Evolutionary conservation across 257 asterid species (phyloP), one percentile per base, ranked within the genome.

Genomic region (Solanum pinnatisectum): DNA sequence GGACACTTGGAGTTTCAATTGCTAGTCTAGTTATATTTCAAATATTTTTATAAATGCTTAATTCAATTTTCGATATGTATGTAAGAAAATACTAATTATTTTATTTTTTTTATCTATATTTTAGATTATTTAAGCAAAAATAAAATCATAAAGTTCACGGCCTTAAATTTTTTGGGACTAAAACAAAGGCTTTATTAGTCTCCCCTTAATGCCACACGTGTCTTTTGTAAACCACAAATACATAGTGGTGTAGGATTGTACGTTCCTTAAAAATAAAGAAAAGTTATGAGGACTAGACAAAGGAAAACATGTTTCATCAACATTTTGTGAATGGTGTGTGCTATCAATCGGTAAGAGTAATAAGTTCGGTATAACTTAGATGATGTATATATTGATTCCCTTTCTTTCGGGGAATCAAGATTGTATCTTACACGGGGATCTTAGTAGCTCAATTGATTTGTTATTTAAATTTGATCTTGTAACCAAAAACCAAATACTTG

Each of bases 1-100:
- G 10, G 83, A 84, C 89, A 86, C 89, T 42, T 88, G 90, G 88
- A 20, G n/a, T 37, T 14, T 70, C 0, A 16, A 9, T 79, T 79
- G 85, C 85, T 44, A 44, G 39, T 27, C 10, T 0, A 16, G 0
- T 79, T 0, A n/a, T 44, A 13, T 40, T n/a, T 77, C n/a, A 7
- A 40, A 77, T 77, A 77, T 6, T 77, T 77, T n/a, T 1, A 12
- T 13, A 77, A 76, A 67, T 25, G 20, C 65, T 18, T 52, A 16
- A 16, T 0, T 52, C 63, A 52, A 16, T 52, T 52, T 52, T 52
- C 0, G 63, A 16, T 52, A 16, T 52, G 23, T 1, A 52, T 49
- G 3, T 49, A 5, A 49, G 0, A 49, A 49, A 49, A 49, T 40
- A 40, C 44, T 40, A 10, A 40, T 40, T 40, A 9, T 40, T 40